Conservation (phyloP, 2,329 filamentous ascomycete genomes). For the Lasiodiplodia hormozganensis region DNA sequence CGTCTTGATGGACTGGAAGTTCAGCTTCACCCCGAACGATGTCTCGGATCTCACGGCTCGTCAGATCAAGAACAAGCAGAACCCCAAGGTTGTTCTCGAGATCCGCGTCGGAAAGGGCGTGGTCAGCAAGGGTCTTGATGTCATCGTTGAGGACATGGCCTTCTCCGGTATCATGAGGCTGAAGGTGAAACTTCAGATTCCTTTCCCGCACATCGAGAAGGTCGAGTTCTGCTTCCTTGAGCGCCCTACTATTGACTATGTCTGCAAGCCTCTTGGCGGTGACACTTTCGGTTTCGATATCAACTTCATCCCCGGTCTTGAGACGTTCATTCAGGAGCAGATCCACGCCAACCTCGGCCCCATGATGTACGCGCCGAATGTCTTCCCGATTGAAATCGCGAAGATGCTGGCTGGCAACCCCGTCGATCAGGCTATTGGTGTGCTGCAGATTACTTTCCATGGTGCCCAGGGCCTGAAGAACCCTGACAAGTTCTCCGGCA, state of each 20-base stretch:
- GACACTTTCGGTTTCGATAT: constrained; percentile 97
- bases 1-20: constrained; percentile 99
- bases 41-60: constrained; percentile 86
- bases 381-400: constrained; percentile 97
- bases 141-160: constrained; percentile 97
- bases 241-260: constrained; percentile 89
- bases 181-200: constrained; percentile 95
- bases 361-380: constrained; percentile 98
- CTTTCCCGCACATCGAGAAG: constrained; percentile 93
- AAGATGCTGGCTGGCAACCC: constrained; percentile 96
- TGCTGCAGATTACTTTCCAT: constrained; percentile 89
- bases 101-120: constrained; percentile 94
- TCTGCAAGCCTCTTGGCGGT: constrained; percentile 95
- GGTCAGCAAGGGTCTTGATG: constrained; percentile 94
- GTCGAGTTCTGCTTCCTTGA: constrained; percentile 95
- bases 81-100: constrained; percentile 94
- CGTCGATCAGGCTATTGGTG: constrained; percentile 94
- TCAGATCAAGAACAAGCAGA: constrained; percentile 93
- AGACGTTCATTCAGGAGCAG: constrained; percentile 92
- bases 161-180: constrained; percentile 96
- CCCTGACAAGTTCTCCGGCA: constrained; percentile 89
- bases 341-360: constrained; percentile 92
- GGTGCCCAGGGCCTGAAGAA: constrained; percentile 94
- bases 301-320: constrained; percentile 96
- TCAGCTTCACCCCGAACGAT: constrained; percentile 98